A percentile compares a stretch with the other conserved stretches of the same genome.
Conservation (phyloP, 768 basidiomycete genomes). For the Lentinula sp. region DNA sequence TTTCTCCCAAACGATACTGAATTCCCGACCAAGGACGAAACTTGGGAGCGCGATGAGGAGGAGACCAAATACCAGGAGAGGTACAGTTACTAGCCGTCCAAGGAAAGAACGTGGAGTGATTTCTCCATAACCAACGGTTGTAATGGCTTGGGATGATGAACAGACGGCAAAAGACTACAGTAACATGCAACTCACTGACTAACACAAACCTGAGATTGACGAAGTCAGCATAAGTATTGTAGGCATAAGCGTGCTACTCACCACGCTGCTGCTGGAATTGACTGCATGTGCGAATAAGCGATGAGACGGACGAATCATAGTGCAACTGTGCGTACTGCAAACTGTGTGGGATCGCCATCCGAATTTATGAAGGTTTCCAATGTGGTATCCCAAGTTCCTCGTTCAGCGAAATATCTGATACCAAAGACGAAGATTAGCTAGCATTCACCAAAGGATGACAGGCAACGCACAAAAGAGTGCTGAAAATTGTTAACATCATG, state of each 20-base stretch:
- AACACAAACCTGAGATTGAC: slow-evolving; percentile 52
- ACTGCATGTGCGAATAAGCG: slow-evolving; percentile 23
- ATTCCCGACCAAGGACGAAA: slow-evolving; percentile 89
- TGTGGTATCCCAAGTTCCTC: slow-evolving; percentile 83
- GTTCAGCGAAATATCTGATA: slow-evolving; percentile 78
- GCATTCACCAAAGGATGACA: background rate
- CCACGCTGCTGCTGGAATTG: slow-evolving; percentile 76
- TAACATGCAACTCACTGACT: slow-evolving; percentile 55
- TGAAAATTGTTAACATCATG: slow-evolving; percentile 84
- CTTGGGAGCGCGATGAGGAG: slow-evolving; percentile 86
- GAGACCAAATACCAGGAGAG: slow-evolving; percentile 81
- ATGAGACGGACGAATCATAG: background rate
- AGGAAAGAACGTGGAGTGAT: slow-evolving; percentile 84
- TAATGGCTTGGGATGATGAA: slow-evolving; percentile 54
- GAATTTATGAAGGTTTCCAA: slow-evolving; percentile 78
- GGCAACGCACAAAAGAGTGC: slow-evolving; percentile 64
- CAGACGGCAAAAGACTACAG: background rate
- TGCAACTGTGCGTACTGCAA: slow-evolving; percentile 44
- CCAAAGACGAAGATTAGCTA: background rate
- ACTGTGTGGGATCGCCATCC: slow-evolving; percentile 79
- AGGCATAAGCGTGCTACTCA: slow-evolving; percentile 24
- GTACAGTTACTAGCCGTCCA: slow-evolving; percentile 82
- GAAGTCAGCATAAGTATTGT: no score
- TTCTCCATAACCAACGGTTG: slow-evolving; percentile 89
- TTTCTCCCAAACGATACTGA: slow-evolving; percentile 83